Base-by-base conservation (phyloP, 164 flowering plant species). In the Litsea cubeba region DNA sequence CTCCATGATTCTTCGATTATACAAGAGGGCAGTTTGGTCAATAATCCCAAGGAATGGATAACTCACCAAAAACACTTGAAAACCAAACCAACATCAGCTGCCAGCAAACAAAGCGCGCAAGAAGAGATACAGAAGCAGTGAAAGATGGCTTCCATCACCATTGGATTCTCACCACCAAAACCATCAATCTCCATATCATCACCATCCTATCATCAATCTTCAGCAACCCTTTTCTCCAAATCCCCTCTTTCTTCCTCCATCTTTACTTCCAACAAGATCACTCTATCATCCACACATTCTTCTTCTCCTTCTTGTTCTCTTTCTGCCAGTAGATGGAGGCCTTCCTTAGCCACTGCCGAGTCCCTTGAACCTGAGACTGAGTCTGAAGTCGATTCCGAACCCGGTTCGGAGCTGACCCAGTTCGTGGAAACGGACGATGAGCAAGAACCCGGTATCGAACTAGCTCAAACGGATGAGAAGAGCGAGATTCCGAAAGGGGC, bases 401-500 rank as follows among this genome's bases (percentile, higher is more conserved):
- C 81, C 1, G 81, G 78, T 50, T 49, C 83, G 10, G 83, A 79
- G 20, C 63, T 79, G 12, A 30, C 73, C 62, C 70, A 65, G 22
- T 50, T 49, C 40, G 82, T 70, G 12, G 86, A 83, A 51, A 24
- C 65, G 0, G 23, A 78, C 26, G 60, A n/a, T 14, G 84, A 40
- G 25, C 32, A 20, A 23, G 50, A 32, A 72, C 58, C 66, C 12
- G 54, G 25, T 4, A 15, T 40, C 17, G 67, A 64, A 25, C 1
- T 3, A 30, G 35, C 68, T 28, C 68, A 26, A 28, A 0, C 32
- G 25, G 67, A 2, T 26, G 67, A 64, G 15, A 17, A 32, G 69
- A 30, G 2, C 64, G 70, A 79, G 20, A 72, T 70, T 65, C 86
- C 91, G 24, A 86, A 85, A 76, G 82, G 88, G 2, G 95, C 88